phyloP scores from a whole-genome alignment of 768 basidiomycete species.

The Trametes coccinea region DNA sequence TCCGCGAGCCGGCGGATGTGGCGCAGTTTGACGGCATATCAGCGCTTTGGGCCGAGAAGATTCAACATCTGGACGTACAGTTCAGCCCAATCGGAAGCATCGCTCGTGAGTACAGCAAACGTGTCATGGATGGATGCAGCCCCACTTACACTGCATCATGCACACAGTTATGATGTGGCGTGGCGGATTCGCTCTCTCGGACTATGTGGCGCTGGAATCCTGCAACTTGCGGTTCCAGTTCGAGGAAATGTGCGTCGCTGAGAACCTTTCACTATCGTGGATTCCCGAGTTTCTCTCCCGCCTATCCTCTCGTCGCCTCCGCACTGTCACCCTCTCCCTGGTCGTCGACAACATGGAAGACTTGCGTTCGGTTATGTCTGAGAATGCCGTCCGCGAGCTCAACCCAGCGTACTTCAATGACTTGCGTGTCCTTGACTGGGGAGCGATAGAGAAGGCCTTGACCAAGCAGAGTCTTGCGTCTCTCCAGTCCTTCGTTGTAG shows the following conservation, averaged over 20 bases:
- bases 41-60: background rate
- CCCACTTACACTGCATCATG: background rate
- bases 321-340: conserved; percentile 22
- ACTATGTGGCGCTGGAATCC: conserved; percentile 20
- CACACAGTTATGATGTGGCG: background rate
- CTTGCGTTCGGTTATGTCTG: conserved; percentile 27
- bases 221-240: conserved; percentile 24
- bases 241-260: conserved; percentile 29
- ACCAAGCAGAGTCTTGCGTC: background rate
- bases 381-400: conserved; percentile 27
- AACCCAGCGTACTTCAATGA: conserved; percentile 24
- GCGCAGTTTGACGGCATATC: background rate
- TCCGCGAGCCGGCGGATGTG: background rate
- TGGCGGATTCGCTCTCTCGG: conserved; percentile 12
- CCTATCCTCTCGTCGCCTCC: conserved; percentile 20
- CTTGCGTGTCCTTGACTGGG: conserved; percentile 27
- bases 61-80: conserved; percentile 6
- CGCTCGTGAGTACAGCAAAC: background rate
- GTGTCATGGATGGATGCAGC: too few species aligned
- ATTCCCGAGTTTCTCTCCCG: conserved; percentile 24
- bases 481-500: conserved; percentile 13
- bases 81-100: conserved; percentile 6
- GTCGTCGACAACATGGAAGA: conserved; percentile 27
- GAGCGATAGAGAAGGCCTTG: conserved; percentile 2
- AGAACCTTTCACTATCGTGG: conserved; percentile 26